phyloP scores from a whole-genome alignment of 345 rosid genomes.

The Gynandropsis gynandra region DNA sequence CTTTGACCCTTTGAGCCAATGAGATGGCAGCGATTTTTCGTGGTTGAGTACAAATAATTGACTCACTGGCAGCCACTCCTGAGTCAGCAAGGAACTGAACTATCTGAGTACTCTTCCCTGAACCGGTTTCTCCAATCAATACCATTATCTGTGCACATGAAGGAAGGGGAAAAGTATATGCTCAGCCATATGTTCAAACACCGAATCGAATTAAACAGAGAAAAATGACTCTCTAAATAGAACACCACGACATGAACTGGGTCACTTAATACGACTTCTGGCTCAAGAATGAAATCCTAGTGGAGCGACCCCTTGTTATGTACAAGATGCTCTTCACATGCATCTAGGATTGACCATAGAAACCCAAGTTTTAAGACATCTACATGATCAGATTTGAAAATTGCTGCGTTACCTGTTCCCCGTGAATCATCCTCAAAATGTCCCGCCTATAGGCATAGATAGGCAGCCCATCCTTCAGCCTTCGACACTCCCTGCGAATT shows the following conservation, averaged over 20 bases:
- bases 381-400: background rate
- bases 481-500: constrained; percentile 57
- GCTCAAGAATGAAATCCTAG: constrained; percentile 1
- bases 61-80: constrained; percentile 43
- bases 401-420: constrained; percentile 38
- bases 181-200: constrained; percentile 11
- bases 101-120: constrained; percentile 92
- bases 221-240: constrained; percentile 2
- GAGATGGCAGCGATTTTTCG: constrained; percentile 81
- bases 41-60: constrained; percentile 85
- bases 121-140: constrained; percentile 91
- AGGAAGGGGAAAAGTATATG: background rate
- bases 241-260: constrained; percentile 5
- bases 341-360: no score
- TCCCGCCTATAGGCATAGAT: constrained; percentile 47
- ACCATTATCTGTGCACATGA: constrained; percentile 47
- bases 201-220: constrained; percentile 1
- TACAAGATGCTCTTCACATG: no score
- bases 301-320: no score
- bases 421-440: constrained; percentile 41
- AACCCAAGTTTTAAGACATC: no score
- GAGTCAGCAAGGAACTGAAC: constrained; percentile 91
- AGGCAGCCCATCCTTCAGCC: constrained; percentile 72
- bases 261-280: background rate
- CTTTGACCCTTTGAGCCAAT: constrained; percentile 63